Evolutionary conservation across 805 yeast genomes (phyloP).

Genomic region (Pichia cabralensis): DNA sequence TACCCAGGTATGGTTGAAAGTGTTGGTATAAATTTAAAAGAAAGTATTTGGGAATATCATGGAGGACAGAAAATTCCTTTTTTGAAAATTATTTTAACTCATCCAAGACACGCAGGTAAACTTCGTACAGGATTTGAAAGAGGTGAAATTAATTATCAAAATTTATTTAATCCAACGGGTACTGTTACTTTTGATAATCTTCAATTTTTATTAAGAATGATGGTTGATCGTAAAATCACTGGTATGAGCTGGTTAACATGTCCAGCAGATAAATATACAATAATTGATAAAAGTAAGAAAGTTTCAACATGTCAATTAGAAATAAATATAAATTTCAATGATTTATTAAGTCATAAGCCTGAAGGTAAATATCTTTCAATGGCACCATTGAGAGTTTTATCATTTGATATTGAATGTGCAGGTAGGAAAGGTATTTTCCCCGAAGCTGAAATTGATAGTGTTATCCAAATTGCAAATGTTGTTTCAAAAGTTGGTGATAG

Average conservation of each 20-base stretch:
- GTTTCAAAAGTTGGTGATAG: conserved; percentile 73
- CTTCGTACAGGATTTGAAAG: conserved; percentile 76
- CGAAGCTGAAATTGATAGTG: conserved; percentile 86
- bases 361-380: conserved; percentile 91
- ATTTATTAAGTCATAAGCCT: conserved; percentile 69
- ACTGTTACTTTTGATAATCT: conserved; percentile 81
- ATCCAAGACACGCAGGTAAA: conserved; percentile 56
- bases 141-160: conserved; percentile 61
- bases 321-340: conserved; percentile 55
- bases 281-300: conserved; percentile 28
- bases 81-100: conserved; percentile 58
- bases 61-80: conserved; percentile 74
- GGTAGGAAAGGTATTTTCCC: conserved; percentile 97
- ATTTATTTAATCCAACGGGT: conserved; percentile 49
- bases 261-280: conserved; percentile 59
- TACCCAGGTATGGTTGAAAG: conserved; percentile 48
- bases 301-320: conserved; percentile 84
- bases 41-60: conserved; percentile 89
- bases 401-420: conserved; percentile 97
- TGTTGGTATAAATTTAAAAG: conserved; percentile 60
- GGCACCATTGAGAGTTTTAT: conserved; percentile 88
- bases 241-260: conserved; percentile 97
- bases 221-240: conserved; percentile 86
- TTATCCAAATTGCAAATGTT: conserved; percentile 94
- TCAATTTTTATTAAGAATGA: conserved; percentile 72